A percentile compares a stretch with the other conserved stretches of the same genome.
Conservation (phyloP, 2,329 filamentous ascomycete genomes). For the Allantophomopsis cytisporea region DNA sequence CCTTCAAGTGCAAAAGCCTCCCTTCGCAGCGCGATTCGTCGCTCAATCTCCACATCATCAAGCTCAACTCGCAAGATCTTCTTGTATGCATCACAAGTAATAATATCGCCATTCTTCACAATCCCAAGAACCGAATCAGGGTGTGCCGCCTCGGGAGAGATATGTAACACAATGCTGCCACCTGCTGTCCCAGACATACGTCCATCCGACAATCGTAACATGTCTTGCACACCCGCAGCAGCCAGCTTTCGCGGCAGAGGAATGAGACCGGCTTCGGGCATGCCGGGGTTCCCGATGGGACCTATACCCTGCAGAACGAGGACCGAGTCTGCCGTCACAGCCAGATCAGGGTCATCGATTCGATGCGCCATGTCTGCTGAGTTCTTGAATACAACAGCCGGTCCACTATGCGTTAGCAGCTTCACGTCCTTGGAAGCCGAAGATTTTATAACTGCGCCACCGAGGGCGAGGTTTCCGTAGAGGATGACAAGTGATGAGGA, state of each 20-base stretch:
- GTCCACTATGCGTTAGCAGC: conserved; percentile 28
- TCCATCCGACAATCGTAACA: conserved; percentile 38
- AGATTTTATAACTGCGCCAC: conserved; percentile 26
- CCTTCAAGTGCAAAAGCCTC: conserved; percentile 4
- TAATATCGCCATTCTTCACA: conserved; percentile 30
- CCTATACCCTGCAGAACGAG: conserved; percentile 33
- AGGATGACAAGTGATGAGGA: no score
- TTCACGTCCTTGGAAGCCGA: conserved; percentile 31
- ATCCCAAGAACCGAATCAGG: conserved; percentile 31
- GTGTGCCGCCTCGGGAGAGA: conserved; percentile 35
- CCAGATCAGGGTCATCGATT: conserved; percentile 29
- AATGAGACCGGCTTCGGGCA: conserved; percentile 37
- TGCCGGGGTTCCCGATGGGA: conserved; percentile 34
- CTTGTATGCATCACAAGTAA: conserved; percentile 28
- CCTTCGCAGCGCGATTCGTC: conserved; percentile 8
- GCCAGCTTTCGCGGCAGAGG: conserved; percentile 34
- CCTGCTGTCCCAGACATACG: conserved; percentile 41
- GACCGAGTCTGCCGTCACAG: conserved; percentile 28
- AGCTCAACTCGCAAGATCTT: conserved; percentile 23
- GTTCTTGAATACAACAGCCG: conserved; percentile 32
- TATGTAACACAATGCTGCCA: conserved; percentile 37
- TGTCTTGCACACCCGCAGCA: conserved; percentile 31
- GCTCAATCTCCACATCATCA: conserved; percentile 11
- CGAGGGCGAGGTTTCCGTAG: no score
- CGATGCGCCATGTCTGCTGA: conserved; percentile 28